Percentiles rank a stretch among this genome's conserved stretches.
Evolutionary conservation across 108 stramenopile genomes (phyloP).

Genomic region (Cyclotella baltica): DNA sequence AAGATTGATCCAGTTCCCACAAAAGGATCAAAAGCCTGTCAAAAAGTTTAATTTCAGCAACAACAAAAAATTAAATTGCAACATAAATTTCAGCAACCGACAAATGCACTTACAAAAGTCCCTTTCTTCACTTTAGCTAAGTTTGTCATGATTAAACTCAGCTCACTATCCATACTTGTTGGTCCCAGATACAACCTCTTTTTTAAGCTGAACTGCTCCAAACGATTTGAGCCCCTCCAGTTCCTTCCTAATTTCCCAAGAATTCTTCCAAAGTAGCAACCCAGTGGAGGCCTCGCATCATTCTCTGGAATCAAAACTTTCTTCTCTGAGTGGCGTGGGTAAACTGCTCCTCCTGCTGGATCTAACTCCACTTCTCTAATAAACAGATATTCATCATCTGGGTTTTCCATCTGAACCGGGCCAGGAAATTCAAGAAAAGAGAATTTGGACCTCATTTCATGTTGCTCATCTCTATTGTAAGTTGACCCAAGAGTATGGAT

Average conservation of each 20-base stretch:
- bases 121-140: constrained; percentile 70
- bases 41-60: not conserved
- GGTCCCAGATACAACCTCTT: constrained; percentile 95
- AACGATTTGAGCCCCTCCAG: constrained; percentile 57
- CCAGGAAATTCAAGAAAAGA: constrained; percentile 60
- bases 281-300: constrained; percentile 70
- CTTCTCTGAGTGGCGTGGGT: constrained; percentile 55
- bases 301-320: constrained; percentile 66
- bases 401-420: constrained; percentile 77
- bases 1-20: constrained; percentile 97
- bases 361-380: constrained; percentile 82
- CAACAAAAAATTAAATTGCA: not conserved
- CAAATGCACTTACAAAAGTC: constrained; percentile 47
- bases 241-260: constrained; percentile 67
- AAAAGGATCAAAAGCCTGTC: constrained; percentile 90
- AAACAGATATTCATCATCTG: constrained; percentile 71
- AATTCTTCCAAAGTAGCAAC: constrained; percentile 82
- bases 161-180: constrained; percentile 97
- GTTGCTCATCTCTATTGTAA: constrained; percentile 77
- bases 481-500: constrained; percentile 83
- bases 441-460: constrained; percentile 69
- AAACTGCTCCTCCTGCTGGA: constrained; percentile 64
- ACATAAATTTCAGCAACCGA: not conserved
- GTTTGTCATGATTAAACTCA: constrained; percentile 96
- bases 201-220: constrained; percentile 90